Base-by-base conservation (phyloP, 106 monocot species). In the Phalaenopsis aphrodite region DNA sequence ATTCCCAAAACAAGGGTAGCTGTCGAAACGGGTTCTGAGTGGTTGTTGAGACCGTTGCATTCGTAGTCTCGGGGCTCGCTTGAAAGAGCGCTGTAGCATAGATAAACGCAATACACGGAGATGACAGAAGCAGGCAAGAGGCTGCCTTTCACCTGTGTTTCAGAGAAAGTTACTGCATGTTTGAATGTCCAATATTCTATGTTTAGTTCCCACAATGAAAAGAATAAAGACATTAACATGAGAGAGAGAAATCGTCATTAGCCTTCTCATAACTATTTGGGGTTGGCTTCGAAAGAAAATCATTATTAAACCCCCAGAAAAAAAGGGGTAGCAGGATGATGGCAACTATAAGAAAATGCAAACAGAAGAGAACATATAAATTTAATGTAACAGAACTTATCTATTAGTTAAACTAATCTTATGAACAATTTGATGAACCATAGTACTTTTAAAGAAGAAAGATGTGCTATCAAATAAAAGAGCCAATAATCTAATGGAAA, bases 111-210 rank as follows among this genome's bases (percentile, higher is more conserved):
- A 75, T 95, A 95, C 6, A 88, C 77, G 56, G 92, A 90, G 55
- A 95, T 91, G 23, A 95, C 85, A 74, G 95, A 95, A 82, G 93
- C 93, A 69, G 95, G 95, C 85, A 95, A 78, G 24, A 95, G 81
- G 80, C 95, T 95, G 42, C 95, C 95, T 68, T 91, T 93, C 41
- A 95, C 95, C 95, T 95, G 78, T 95, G 78, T 76, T 76, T 76
- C 23, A 76, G 76, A 10, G n/a, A 21, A 19, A 43, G 74, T 74
- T 5, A 69, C n/a, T 37, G 12, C 1, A 61, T n/a, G 6, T 61
- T 61, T 69, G 69, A 12, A 64, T 39, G 14, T 69, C 2, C 38
- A 37, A 37, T 12, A 69, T 37, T 68, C 0, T 68, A 10, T 36
- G 37, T 68, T 37, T 11, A 68, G 2, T 10, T 36, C 3, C 36